phyloP scores from a whole-genome alignment of 768 basidiomycete species.

The Xerocomellus dryophilus region DNA sequence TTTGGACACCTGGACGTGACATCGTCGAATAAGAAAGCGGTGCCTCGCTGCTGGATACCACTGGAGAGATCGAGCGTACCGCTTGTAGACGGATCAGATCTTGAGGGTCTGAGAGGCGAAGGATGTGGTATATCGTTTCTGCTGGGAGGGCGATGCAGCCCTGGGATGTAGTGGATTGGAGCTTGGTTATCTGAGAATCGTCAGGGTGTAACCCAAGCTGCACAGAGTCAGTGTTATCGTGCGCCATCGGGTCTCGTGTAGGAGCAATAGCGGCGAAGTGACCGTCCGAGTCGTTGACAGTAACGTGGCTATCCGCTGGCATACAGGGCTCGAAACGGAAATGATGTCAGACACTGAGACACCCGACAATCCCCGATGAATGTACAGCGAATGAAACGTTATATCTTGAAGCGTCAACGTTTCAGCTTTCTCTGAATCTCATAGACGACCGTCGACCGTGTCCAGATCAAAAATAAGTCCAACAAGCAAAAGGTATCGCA shows the following conservation, averaged over 20 bases:
- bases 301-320: background rate
- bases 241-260: slow-evolving; percentile 4
- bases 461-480: background rate
- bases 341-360: background rate
- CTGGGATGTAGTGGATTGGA: background rate
- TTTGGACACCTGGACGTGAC: slow-evolving; percentile 15
- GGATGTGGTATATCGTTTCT: slow-evolving; percentile 17
- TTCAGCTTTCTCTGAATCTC: no score
- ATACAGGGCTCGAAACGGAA: background rate
- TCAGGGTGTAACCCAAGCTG: background rate
- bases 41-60: no score
- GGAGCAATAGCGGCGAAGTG: background rate
- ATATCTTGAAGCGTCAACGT: no score
- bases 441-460: background rate
- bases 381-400: no score
- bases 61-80: slow-evolving; percentile 2
- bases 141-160: slow-evolving; percentile 7
- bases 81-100: slow-evolving; percentile 15
- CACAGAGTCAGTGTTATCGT: background rate
- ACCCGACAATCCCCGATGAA: no score
- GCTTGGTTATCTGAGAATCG: background rate
- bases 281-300: no score
- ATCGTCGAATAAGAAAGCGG: background rate
- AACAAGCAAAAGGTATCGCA: slow-evolving; percentile 5
- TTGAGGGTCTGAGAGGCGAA: slow-evolving; percentile 2